Conservation (phyloP, 2,329 filamentous ascomycete genomes). For the Cordyceps tenuipes region DNA sequence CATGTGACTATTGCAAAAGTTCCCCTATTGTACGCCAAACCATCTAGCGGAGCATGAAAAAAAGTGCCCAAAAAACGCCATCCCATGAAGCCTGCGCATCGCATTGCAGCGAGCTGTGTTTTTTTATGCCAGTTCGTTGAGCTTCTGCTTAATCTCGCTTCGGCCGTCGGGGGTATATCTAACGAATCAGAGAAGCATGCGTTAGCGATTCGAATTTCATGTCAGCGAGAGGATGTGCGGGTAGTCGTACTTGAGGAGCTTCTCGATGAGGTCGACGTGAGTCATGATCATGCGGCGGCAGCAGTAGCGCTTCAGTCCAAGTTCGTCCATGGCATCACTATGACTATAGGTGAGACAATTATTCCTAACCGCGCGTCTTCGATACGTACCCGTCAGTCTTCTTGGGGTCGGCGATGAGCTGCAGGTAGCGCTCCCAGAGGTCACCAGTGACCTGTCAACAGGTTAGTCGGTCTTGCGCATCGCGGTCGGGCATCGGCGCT, state of each 20-base stretch:
- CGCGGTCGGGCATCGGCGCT: neutral
- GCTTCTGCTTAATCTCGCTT: conserved; percentile 13
- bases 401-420: conserved; percentile 67
- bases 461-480: conserved; percentile 22
- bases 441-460: conserved; percentile 76
- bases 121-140: conserved; percentile 13
- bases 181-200: neutral
- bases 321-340: conserved; percentile 92
- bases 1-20: conserved; percentile 6
- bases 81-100: conserved; percentile 5
- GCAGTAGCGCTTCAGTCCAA: conserved; percentile 93
- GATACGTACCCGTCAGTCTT: conserved; percentile 61
- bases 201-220: neutral
- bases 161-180: conserved; percentile 56
- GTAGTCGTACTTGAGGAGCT: conserved; percentile 72
- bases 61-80: conserved; percentile 9
- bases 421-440: conserved; percentile 92
- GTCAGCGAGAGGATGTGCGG: neutral
- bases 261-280: conserved; percentile 97
- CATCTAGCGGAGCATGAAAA: conserved; percentile 5
- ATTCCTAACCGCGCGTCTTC: neutral
- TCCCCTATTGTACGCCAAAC: conserved; percentile 6
- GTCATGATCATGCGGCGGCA: conserved; percentile 99
- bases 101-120: neutral
- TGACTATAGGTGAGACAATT: conserved; percentile 20